Evolutionary conservation across 2,329 filamentous ascomycete species (phyloP).

Genomic region (Beauveria pseudobassiana): DNA sequence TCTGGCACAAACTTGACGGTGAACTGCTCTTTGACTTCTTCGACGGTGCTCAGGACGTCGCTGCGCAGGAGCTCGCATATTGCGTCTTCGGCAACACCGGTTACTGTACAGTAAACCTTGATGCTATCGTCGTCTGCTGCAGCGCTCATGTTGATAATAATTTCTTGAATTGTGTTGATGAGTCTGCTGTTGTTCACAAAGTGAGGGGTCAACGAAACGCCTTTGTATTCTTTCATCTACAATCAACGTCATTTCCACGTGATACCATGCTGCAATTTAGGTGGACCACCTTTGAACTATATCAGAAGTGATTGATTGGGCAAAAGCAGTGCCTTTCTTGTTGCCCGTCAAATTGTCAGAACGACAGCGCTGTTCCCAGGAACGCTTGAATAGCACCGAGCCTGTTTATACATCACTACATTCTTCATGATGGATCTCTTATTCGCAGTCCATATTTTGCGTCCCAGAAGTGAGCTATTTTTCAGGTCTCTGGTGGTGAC

Average conservation of each 20-base stretch:
- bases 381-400: not conserved
- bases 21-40: not conserved
- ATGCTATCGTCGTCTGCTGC: not conserved
- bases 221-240: not conserved
- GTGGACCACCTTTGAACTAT: not conserved
- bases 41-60: not conserved
- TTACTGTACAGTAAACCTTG: constrained; percentile 4
- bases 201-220: not conserved
- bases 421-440: not conserved
- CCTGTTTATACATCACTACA: not conserved
- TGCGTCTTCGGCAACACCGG: not conserved
- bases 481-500: not conserved
- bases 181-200: not conserved
- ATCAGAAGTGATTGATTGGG: not conserved
- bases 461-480: not conserved
- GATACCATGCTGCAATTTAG: not conserved
- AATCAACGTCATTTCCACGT: not conserved
- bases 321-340: not conserved
- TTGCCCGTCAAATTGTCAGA: not conserved
- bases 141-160: not conserved
- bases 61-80: not conserved
- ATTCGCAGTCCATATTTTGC: not conserved
- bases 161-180: not conserved
- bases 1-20: not conserved
- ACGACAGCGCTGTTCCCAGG: not conserved